These are phyloP conservation scores for Niveomyces coronatus DNA, from an alignment of 2,329 filamentous ascomycete species.

Conservation along the genomic window DNA sequence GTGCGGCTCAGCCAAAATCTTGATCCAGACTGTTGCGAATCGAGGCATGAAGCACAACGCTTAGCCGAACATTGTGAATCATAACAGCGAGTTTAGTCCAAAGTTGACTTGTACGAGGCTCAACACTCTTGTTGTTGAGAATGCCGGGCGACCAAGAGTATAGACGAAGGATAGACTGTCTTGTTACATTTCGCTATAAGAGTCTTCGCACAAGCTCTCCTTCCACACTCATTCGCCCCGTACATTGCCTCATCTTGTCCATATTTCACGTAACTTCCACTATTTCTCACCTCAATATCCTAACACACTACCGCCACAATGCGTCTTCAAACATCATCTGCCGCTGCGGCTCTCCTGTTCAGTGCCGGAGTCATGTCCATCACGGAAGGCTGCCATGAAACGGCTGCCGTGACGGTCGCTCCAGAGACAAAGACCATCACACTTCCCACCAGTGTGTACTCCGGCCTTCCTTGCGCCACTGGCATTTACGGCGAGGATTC, in stretches of 20 bases:
- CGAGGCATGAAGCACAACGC: no score
- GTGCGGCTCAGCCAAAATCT: no score
- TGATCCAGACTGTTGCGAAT: no score
- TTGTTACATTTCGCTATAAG: no score
- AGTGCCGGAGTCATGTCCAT: not conserved
- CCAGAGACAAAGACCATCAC: not conserved
- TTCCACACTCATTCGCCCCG: not conserved
- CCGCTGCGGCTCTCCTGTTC: conserved; percentile 2
- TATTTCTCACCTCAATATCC: not conserved
- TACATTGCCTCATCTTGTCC: conserved; percentile 1
- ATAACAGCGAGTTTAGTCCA: no score
- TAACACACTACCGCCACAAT: not conserved
- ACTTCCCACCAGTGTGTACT: not conserved
- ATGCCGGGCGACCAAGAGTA: no score
- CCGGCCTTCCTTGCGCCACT: not conserved
- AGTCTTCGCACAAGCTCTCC: not conserved
- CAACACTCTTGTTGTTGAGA: no score
- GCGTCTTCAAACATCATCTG: conserved; percentile 1
- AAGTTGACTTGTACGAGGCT: no score
- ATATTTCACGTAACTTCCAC: not conserved
- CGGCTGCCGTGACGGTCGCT: conserved; percentile 1
- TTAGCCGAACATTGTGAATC: no score
- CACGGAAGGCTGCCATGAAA: not conserved
- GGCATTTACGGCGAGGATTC: no score
- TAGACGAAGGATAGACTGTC: no score